phyloP scores from a whole-genome alignment of 176 grass and related monocot genomes.

The Stipa capillata region DNA sequence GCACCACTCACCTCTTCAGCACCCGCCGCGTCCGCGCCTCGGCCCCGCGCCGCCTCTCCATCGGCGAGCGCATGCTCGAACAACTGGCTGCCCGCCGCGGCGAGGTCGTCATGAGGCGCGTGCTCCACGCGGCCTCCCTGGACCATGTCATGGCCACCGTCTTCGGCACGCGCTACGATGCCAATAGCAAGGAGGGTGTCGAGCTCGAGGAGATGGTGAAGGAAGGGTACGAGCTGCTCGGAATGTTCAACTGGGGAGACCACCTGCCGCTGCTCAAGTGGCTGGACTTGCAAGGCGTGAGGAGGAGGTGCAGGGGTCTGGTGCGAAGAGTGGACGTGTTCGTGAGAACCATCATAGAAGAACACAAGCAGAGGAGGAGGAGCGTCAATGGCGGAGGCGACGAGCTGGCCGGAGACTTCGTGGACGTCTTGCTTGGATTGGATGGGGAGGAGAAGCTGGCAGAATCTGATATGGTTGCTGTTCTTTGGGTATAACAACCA shows the following conservation, averaged over 20 bases:
- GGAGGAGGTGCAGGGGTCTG: constrained; percentile 3
- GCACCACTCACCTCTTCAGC: constrained; percentile 5
- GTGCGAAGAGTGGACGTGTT: constrained; percentile 19
- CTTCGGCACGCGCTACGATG: too few species aligned
- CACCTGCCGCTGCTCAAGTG: constrained; percentile 10
- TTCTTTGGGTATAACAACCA: constrained; percentile 60
- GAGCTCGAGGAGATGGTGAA: constrained; percentile 30
- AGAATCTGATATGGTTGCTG: constrained; percentile 29
- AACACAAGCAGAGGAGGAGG: neutral
- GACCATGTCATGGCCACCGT: constrained; percentile 32
- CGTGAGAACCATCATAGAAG: constrained; percentile 27
- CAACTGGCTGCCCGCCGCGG: neutral
- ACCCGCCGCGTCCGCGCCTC: too few species aligned
- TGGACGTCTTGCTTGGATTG: constrained; percentile 31
- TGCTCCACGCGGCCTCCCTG: constrained; percentile 23
- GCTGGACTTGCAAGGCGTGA: constrained; percentile 20
- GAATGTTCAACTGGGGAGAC: constrained; percentile 38
- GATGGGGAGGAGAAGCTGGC: constrained; percentile 24
- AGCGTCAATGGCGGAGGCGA: neutral
- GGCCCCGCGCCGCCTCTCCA: too few species aligned
- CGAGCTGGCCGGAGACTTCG: constrained; percentile 14
- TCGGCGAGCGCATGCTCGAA: too few species aligned
- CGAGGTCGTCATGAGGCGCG: neutral
- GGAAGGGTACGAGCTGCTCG: constrained; percentile 39
- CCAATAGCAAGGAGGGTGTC: too few species aligned